phyloP scores from a whole-genome alignment of 2,329 filamentous ascomycete species.

The Akanthomyces lecanii region DNA sequence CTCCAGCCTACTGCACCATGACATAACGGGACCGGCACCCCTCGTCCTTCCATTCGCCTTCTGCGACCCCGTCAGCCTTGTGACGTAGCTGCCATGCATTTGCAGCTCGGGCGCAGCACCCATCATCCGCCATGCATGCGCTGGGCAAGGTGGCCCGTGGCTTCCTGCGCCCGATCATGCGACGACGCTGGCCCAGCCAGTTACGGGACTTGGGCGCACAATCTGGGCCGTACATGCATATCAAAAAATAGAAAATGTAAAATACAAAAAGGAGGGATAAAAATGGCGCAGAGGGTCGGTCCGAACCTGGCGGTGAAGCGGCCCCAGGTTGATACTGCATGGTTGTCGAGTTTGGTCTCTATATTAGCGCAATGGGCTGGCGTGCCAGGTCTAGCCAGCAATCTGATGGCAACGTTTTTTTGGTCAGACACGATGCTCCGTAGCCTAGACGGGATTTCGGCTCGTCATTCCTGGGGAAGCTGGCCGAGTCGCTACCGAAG shows the following conservation, averaged over 20 bases:
- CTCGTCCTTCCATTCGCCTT: not conserved
- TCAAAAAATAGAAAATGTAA: not conserved
- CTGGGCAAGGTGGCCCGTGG: not conserved
- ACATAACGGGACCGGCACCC: conserved; percentile 1
- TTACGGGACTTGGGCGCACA: not conserved
- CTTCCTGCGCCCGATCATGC: conserved; percentile 12
- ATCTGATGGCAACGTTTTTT: not conserved
- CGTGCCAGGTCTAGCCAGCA: not conserved
- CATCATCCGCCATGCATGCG: not conserved
- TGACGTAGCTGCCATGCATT: conserved; percentile 12
- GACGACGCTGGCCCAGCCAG: not conserved
- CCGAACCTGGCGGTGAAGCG: conserved; percentile 1
- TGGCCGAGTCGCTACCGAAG: no score
- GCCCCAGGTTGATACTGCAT: not conserved
- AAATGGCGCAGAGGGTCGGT: not conserved
- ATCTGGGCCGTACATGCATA: not conserved
- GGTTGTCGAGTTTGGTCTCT: not conserved
- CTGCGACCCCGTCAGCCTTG: conserved; percentile 11
- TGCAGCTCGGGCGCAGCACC: not conserved
- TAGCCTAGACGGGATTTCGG: not conserved
- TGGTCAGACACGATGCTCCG: not conserved
- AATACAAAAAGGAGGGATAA: not conserved
- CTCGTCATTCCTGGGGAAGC: not conserved
- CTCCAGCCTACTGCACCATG: not conserved
- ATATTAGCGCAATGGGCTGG: not conserved